phyloP scores from a whole-genome alignment of 2,329 filamentous ascomycete genomes.

The Lachnellula willkommii region DNA sequence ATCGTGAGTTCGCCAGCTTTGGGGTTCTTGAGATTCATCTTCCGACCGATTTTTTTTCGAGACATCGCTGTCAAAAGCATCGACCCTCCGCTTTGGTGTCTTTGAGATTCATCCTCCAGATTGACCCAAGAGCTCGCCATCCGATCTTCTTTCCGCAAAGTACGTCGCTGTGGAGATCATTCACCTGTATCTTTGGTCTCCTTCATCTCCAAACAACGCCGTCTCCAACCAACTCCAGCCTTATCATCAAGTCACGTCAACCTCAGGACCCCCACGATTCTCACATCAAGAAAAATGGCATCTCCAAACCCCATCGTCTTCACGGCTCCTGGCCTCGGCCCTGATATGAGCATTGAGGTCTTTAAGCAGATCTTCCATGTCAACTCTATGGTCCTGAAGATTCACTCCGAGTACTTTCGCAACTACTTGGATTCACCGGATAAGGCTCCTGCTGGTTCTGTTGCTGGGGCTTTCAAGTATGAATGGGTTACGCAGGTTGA shows the following conservation, averaged over 20 bases:
- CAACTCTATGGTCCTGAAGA: not conserved
- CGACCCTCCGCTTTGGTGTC: no score
- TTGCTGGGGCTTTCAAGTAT: not conserved
- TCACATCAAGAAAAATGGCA: not conserved
- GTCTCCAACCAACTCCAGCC: no score
- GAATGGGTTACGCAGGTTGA: constrained; percentile 3
- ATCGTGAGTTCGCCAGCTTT: no score
- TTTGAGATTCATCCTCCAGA: no score
- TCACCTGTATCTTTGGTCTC: no score
- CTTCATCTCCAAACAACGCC: not conserved
- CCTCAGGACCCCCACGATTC: not conserved
- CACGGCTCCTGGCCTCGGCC: not conserved
- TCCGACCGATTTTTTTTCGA: no score
- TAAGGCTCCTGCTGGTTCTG: not conserved
- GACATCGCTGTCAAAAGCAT: no score
- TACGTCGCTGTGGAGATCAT: no score
- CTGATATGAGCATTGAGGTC: not conserved
- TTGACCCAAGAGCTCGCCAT: no score
- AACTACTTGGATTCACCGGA: not conserved
- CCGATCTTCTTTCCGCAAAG: no score
- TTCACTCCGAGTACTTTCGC: not conserved
- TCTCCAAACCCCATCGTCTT: not conserved
- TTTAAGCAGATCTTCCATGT: not conserved
- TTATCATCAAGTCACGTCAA: not conserved
- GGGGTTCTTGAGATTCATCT: no score